Conservation (phyloP, 1,139 yeast species). For the Suhomyces ambrosiae region DNA sequence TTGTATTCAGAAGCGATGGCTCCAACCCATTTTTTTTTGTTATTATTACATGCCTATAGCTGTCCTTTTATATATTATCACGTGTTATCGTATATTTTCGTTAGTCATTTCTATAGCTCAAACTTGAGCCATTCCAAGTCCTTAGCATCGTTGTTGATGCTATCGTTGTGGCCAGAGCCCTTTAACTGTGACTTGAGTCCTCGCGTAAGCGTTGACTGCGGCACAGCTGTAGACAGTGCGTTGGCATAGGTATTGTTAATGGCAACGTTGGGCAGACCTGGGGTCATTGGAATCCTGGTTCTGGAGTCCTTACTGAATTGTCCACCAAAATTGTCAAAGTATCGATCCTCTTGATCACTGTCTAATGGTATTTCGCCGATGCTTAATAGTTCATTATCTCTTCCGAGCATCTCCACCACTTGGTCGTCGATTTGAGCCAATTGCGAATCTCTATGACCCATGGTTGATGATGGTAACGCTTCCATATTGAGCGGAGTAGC, state of each 20-base stretch:
- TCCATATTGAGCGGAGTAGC: conserved; percentile 25
- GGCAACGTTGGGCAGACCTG: conserved; percentile 6
- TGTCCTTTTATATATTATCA: too few species aligned
- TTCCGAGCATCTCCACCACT: conserved; percentile 11
- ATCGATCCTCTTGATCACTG: conserved; percentile 20
- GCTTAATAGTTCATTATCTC: conserved; percentile 5
- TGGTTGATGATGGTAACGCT: conserved; percentile 21
- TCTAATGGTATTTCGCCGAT: conserved; percentile 13
- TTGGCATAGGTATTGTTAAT: conserved; percentile 11
- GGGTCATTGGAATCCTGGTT: conserved; percentile 2
- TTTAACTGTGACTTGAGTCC: conserved; percentile 27
- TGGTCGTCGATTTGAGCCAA: conserved; percentile 9
- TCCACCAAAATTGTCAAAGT: conserved; percentile 25
- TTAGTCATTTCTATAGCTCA: conserved; percentile 32
- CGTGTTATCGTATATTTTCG: conserved; percentile 4
- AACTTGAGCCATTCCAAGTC: conserved; percentile 53
- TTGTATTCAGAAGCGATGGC: too few species aligned
- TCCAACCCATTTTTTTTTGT: too few species aligned
- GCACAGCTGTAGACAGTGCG: conserved; percentile 14
- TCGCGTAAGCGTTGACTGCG: conserved; percentile 29
- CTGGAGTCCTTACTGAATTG: conserved; percentile 3
- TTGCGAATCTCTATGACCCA: conserved; percentile 1
- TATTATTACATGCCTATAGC: too few species aligned
- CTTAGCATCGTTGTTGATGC: conserved; percentile 19
- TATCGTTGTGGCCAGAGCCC: conserved; percentile 7